These are phyloP conservation scores for Saccharata proteae DNA, from an alignment of 2,329 filamentous ascomycete species.

Conservation along the genomic window DNA sequence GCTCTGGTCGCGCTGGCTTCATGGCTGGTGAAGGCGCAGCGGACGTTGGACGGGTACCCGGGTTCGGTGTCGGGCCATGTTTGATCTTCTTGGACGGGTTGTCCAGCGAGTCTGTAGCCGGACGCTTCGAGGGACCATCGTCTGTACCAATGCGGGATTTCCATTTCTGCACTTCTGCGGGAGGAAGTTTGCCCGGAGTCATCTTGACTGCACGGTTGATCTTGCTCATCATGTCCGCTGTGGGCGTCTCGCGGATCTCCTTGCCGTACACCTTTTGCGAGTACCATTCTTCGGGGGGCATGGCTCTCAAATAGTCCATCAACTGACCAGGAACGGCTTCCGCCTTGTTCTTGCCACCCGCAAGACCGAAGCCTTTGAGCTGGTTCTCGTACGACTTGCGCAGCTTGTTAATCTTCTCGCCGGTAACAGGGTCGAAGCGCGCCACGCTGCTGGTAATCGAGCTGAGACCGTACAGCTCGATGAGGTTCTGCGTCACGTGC, in stretches of 20 bases:
- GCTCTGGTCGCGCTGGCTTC: slow-evolving; percentile 44
- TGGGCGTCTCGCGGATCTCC: slow-evolving; percentile 24
- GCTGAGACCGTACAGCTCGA: slow-evolving; percentile 46
- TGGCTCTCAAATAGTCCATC: slow-evolving; percentile 21
- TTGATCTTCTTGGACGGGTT: slow-evolving; percentile 15
- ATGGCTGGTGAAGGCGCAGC: slow-evolving; percentile 26
- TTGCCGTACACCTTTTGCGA: slow-evolving; percentile 26
- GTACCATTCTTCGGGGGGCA: slow-evolving; percentile 30
- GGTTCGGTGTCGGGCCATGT: slow-evolving; percentile 14
- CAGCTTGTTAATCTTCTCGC: slow-evolving; percentile 53
- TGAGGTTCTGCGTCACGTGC: slow-evolving; percentile 45
- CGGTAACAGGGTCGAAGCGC: slow-evolving; percentile 47
- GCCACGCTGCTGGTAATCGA: slow-evolving; percentile 46
- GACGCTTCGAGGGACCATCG: slow-evolving; percentile 20
- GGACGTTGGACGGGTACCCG: slow-evolving; percentile 19
- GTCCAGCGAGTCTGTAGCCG: slow-evolving; percentile 3
- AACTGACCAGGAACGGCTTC: slow-evolving; percentile 23
- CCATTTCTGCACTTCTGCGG: slow-evolving; percentile 29
- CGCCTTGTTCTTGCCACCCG: slow-evolving; percentile 36
- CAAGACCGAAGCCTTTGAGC: slow-evolving; percentile 35
- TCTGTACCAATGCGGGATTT: slow-evolving; percentile 33
- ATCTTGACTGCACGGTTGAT: slow-evolving; percentile 31
- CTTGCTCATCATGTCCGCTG: slow-evolving; percentile 21
- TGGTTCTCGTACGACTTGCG: slow-evolving; percentile 45
- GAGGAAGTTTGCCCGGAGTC: slow-evolving; percentile 30